Conservation (phyloP, 208 protist species). For the Acanthamoeba culbertsoni region DNA sequence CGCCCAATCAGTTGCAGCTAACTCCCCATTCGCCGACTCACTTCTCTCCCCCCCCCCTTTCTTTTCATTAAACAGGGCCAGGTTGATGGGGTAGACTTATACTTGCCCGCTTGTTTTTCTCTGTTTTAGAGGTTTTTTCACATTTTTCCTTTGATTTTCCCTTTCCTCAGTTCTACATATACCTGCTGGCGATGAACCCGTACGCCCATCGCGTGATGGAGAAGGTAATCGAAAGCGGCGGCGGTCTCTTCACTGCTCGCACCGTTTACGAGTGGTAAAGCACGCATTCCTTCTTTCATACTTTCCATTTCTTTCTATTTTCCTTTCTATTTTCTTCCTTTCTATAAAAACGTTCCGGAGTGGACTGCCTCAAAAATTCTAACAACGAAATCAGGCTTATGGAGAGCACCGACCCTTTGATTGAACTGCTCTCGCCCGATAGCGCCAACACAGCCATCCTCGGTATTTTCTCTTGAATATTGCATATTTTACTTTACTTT, state of each 20-base stretch:
- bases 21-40: too few relatives aligned
- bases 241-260: neutral
- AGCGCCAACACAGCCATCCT: neutral
- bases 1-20: too few relatives aligned
- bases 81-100: neutral
- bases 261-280: constrained; percentile 53
- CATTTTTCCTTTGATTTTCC: neutral
- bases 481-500: neutral
- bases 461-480: neutral
- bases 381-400: neutral
- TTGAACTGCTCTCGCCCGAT: neutral
- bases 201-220: neutral
- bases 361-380: too few relatives aligned
- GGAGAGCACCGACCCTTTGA: neutral
- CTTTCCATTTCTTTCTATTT: neutral
- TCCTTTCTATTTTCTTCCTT: neutral
- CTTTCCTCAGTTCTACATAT: constrained; percentile 43
- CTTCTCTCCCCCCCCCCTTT: neutral
- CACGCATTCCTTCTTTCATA: neutral
- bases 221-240: neutral
- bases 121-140: neutral
- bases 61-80: neutral
- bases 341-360: too few relatives aligned
- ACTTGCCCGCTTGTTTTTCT: neutral
- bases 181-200: neutral